Conservation (phyloP, 345 rosid species). For the Raphanus sativus region DNA sequence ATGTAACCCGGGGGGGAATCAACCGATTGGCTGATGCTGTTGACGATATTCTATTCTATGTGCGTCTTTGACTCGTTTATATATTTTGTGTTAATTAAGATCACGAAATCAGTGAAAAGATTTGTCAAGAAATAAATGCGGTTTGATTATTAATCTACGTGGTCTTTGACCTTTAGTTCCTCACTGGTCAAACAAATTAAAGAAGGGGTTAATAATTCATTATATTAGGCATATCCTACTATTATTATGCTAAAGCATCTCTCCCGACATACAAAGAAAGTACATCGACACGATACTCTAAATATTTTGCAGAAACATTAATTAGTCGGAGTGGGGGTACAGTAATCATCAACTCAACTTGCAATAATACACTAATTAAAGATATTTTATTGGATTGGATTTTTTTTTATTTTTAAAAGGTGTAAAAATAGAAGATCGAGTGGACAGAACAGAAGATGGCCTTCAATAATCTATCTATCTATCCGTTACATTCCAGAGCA, state of each 20-base stretch:
- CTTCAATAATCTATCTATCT: neutral
- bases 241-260: neutral
- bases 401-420: neutral
- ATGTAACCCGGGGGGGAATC: neutral
- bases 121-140: neutral
- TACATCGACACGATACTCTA: neutral
- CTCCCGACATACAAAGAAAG: neutral
- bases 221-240: neutral
- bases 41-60: neutral
- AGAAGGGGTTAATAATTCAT: neutral
- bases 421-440: neutral
- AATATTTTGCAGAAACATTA: neutral
- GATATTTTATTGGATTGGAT: neutral
- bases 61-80: neutral
- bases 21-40: neutral
- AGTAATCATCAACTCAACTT: neutral
- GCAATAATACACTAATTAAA: neutral
- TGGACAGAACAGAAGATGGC: neutral
- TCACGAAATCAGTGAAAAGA: neutral
- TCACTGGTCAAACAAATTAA: neutral
- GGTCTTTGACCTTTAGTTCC: neutral
- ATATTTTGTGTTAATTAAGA: neutral
- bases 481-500: neutral
- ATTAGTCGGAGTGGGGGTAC: neutral
- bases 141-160: neutral